Percentiles rank a stretch among this genome's conserved stretches.
Evolutionary conservation across 2,329 filamentous ascomycete genomes (phyloP).

Genomic region (Pyrenophora graminea): DNA sequence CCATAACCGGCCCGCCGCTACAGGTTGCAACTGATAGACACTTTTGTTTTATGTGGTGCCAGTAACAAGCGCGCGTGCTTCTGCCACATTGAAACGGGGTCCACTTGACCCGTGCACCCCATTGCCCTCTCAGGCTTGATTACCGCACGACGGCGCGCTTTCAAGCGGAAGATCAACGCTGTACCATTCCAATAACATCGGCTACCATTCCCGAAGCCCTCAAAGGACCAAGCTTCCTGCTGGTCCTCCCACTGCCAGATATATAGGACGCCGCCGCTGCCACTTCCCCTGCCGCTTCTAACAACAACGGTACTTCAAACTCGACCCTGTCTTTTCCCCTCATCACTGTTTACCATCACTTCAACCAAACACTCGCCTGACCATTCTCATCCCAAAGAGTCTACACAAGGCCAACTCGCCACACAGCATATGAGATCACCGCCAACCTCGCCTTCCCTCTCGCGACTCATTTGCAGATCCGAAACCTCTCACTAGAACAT

Average conservation of each 20-base stretch:
- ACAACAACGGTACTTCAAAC: constrained; percentile 14
- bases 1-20: constrained; percentile 33
- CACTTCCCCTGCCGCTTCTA: constrained; percentile 23
- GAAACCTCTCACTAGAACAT: constrained; percentile 29
- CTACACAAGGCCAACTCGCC: constrained; percentile 24
- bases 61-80: constrained; percentile 21
- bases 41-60: constrained; percentile 18
- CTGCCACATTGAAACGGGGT: constrained; percentile 34
- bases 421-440: constrained; percentile 36
- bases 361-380: constrained; percentile 10
- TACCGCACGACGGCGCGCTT: constrained; percentile 31
- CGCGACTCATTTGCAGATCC: constrained; percentile 25
- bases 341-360: constrained; percentile 5
- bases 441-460: constrained; percentile 27
- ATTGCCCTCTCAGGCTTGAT: constrained; percentile 29
- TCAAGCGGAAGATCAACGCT: constrained; percentile 40
- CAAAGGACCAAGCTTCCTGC: constrained; percentile 33
- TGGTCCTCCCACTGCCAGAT: constrained; percentile 38
- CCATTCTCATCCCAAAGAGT: constrained; percentile 5
- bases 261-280: constrained; percentile 36
- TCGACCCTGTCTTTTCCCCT: constrained; percentile 9
- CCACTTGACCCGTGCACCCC: constrained; percentile 28
- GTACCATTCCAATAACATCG: constrained; percentile 38
- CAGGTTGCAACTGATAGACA: constrained; percentile 33
- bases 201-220: constrained; percentile 30